Evolutionary conservation across 2,329 filamentous ascomycete species (phyloP).

Genomic region (Trichoderma koningiopsis): DNA sequence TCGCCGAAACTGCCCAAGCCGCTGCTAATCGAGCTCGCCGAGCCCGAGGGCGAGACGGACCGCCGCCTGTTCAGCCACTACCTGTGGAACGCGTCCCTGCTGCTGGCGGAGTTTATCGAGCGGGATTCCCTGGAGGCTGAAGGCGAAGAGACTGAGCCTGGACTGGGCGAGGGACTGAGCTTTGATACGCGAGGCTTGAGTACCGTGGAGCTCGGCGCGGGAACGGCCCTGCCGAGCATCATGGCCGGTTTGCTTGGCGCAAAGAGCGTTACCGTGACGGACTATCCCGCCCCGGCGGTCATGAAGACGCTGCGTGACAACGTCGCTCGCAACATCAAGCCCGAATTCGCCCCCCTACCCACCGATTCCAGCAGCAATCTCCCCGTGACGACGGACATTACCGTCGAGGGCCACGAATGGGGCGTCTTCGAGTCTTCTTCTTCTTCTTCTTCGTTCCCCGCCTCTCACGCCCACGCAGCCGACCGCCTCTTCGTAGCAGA

Average conservation of each 20-base stretch:
- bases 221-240: slow-evolving; percentile 58
- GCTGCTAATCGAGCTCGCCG: slow-evolving; percentile 48
- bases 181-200: slow-evolving; percentile 55
- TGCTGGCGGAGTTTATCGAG: slow-evolving; percentile 59
- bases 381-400: slow-evolving; percentile 34
- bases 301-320: slow-evolving; percentile 62
- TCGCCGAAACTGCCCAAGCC: slow-evolving; percentile 53
- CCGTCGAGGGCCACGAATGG: slow-evolving; percentile 66
- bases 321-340: slow-evolving; percentile 53
- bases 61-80: slow-evolving; percentile 69
- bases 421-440: slow-evolving; percentile 46
- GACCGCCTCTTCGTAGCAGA: slow-evolving; percentile 69
- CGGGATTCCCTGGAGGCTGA: slow-evolving; percentile 44
- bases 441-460: neutral
- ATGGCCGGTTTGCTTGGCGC: slow-evolving; percentile 53
- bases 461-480: slow-evolving; percentile 45
- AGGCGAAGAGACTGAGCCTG: slow-evolving; percentile 19
- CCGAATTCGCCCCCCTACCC: slow-evolving; percentile 41
- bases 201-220: slow-evolving; percentile 68
- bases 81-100: slow-evolving; percentile 68
- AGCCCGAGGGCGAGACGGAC: slow-evolving; percentile 55
- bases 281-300: slow-evolving; percentile 66
- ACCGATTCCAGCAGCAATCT: slow-evolving; percentile 21
- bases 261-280: slow-evolving; percentile 59
- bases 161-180: slow-evolving; percentile 25